A percentile compares a stretch with the other conserved stretches of the same genome.
These are phyloP conservation scores for Calonectria multiphialidica DNA, from an alignment of 2,329 filamentous ascomycete species.

Conservation along the genomic window DNA sequence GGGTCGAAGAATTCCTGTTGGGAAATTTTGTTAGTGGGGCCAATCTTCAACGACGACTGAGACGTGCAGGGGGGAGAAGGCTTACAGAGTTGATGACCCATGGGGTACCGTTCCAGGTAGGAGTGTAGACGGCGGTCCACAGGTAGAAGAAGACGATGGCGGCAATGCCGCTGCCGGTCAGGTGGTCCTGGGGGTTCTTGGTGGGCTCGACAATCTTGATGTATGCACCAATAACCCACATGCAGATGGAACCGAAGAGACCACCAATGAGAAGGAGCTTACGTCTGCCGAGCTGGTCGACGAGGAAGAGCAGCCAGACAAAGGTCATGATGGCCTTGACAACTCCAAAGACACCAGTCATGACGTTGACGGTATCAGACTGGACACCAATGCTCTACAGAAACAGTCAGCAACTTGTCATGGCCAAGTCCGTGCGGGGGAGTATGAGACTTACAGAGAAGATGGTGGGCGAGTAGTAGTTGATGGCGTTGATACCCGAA, in stretches of 20 bases:
- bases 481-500: conserved; percentile 56
- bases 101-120: conserved; percentile 70
- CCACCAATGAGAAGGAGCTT: conserved; percentile 72
- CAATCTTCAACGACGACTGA: neutral
- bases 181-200: conserved; percentile 44
- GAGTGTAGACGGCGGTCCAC: conserved; percentile 67
- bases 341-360: conserved; percentile 76
- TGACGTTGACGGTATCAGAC: conserved; percentile 53
- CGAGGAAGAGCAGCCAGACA: conserved; percentile 73
- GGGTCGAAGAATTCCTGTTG: conserved; percentile 68
- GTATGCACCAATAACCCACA: conserved; percentile 71
- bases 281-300: conserved; percentile 62
- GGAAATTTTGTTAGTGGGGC: neutral
- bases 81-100: conserved; percentile 67
- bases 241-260: conserved; percentile 67
- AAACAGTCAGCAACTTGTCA: neutral
- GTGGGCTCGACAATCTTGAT: conserved; percentile 57
- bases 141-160: conserved; percentile 77
- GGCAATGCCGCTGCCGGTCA: conserved; percentile 63
- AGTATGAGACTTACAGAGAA: conserved; percentile 29
- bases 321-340: conserved; percentile 75
- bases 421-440: neutral
- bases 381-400: conserved; percentile 31
- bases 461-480: conserved; percentile 40
- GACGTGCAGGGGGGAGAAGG: too few relatives aligned